These are phyloP conservation scores for Solanum okadae DNA, from an alignment of 257 asterid species.

Conservation along the genomic window DNA sequence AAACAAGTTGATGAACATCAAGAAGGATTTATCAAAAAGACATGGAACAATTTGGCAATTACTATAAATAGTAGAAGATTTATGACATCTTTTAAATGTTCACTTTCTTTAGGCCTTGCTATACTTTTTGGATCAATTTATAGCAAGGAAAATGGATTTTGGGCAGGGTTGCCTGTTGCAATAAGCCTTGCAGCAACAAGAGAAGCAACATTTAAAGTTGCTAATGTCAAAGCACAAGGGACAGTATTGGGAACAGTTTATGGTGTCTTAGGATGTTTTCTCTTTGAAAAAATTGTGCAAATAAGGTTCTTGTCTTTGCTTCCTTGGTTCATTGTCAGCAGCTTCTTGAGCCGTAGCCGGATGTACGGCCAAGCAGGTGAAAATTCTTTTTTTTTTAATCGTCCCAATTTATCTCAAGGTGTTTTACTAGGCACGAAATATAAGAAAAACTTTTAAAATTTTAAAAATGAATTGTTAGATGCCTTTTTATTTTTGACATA, in stretches of 20 bases:
- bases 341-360: conserved; percentile 52
- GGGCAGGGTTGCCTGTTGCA: conserved; percentile 85
- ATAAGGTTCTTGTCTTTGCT: conserved; percentile 63
- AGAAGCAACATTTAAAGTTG: conserved; percentile 69
- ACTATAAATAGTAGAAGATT: conserved; percentile 31
- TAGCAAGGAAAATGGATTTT: conserved; percentile 60
- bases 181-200: conserved; percentile 56
- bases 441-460: not conserved
- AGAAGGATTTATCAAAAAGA: not conserved
- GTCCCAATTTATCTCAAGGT: too few relatives aligned
- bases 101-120: conserved; percentile 63
- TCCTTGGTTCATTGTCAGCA: conserved; percentile 80
- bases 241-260: conserved; percentile 78
- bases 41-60: conserved; percentile 5
- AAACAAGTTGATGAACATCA: not conserved
- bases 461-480: not conserved
- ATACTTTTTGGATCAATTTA: conserved; percentile 50
- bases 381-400: not conserved
- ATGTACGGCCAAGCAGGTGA: conserved; percentile 91
- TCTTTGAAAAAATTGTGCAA: conserved; percentile 43
- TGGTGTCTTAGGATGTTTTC: conserved; percentile 69
- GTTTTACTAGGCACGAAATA: not conserved
- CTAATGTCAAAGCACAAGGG: conserved; percentile 76
- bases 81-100: conserved; percentile 53
- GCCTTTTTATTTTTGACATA: not conserved